Evolutionary conservation across 1,139 yeast species (phyloP), one percentile per base, ranked within the genome.

Genomic region (Protomyces inundatus): DNA sequence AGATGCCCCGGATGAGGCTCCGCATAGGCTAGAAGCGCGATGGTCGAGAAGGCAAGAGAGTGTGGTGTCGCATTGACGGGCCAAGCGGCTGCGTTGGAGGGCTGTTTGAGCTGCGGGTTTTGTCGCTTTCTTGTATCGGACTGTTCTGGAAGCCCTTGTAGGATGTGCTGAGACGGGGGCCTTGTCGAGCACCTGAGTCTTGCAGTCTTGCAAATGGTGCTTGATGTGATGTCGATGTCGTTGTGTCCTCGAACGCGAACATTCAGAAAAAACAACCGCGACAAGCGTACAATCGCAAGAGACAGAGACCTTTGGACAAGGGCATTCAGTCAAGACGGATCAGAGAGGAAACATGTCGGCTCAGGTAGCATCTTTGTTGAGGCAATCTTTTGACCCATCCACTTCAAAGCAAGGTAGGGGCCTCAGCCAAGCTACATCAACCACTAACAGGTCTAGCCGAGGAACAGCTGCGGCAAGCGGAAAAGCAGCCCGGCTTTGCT

Each of bases 401-500:
- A 64, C 65, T 9, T 67, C 70, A 3, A 63, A 61, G 54, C 68
- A 68, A 65, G 69, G 71, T 68, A 52, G 9, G 65, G 39, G 1
- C 9, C 6, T 6, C 4, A 9, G 30, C 7, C 10, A 12, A n/a
- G 9, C 6, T 4, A 37, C 32, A 23, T 42, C 9, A 14, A 14
- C n/a, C 32, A 10, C 46, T 50, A 35, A 35, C 42, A 32, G 33
- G 33, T 34, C 6, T 50, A 70, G 81, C 79, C 54, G 81, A 79
- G 66, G 71, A 71, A 39, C 67, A 74, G 53, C 71, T 93, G 69
- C 82, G 83, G 66, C 74, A 82, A 7, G 76, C 86, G 61, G 98
- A 93, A 72, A 68, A 74, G 3, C 80, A 80, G 54, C 83, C 84
- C 33, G 96, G 95, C 3, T 95, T 93, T 74, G 81, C 95, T 14